Evolutionary conservation across 2,329 filamentous ascomycete genomes (phyloP).

Genomic region (Aspergillus tamarii): DNA sequence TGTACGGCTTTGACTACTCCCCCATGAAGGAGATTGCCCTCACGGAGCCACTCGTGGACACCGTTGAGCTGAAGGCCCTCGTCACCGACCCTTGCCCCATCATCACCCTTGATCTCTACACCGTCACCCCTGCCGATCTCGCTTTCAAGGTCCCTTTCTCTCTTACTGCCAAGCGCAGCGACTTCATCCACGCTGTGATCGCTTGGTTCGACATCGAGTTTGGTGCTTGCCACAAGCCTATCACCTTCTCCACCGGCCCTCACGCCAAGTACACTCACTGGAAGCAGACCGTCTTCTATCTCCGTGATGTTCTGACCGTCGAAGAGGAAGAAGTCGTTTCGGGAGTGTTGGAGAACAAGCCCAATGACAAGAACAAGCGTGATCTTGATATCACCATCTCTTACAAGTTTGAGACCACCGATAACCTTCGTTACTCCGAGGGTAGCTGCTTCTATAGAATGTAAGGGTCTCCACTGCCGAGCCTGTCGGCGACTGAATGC

Average conservation of each 20-base stretch:
- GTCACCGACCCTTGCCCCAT: slow-evolving; percentile 88
- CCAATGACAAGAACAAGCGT: slow-evolving; percentile 90
- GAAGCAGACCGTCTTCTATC: slow-evolving; percentile 99
- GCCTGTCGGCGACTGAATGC: slow-evolving; percentile 16
- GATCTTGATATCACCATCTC: slow-evolving; percentile 89
- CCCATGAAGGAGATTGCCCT: slow-evolving; percentile 92
- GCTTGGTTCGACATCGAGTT: slow-evolving; percentile 99
- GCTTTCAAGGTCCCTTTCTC: slow-evolving; percentile 80
- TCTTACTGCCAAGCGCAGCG: slow-evolving; percentile 77
- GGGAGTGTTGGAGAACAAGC: slow-evolving; percentile 77
- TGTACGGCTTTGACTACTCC: slow-evolving; percentile 96
- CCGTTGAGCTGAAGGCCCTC: slow-evolving; percentile 94
- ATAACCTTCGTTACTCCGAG: slow-evolving; percentile 68
- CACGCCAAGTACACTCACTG: slow-evolving; percentile 99
- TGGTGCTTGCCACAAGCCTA: slow-evolving; percentile 95
- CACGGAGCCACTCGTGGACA: slow-evolving; percentile 95
- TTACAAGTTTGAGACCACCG: slow-evolving; percentile 78
- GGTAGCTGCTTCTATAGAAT: slow-evolving; percentile 81
- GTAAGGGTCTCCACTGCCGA: slow-evolving; percentile 32
- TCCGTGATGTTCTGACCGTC: slow-evolving; percentile 89
- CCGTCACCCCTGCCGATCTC: slow-evolving; percentile 78
- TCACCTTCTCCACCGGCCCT: slow-evolving; percentile 93
- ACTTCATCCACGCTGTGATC: slow-evolving; percentile 95
- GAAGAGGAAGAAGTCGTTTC: slow-evolving; percentile 80
- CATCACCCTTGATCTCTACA: slow-evolving; percentile 91